Evolutionary conservation across 1,284 basidiomycete species (phyloP).

Genomic region (Cutaneotrichosporon arboriforme): DNA sequence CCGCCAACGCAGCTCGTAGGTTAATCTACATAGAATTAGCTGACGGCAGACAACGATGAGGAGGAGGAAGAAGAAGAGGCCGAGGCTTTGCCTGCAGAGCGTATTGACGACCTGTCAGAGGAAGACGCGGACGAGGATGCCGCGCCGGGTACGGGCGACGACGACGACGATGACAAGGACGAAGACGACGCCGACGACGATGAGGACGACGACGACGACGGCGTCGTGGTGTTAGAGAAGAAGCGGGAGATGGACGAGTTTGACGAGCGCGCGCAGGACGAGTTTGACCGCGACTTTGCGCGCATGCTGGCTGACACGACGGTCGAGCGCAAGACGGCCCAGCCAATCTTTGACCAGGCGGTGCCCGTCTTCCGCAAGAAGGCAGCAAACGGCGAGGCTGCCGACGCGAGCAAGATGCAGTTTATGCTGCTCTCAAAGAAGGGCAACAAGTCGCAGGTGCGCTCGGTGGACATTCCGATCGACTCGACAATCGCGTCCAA

Average conservation of each 20-base stretch:
- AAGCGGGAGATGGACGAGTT: constrained; percentile 45
- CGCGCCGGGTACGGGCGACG: constrained; percentile 34
- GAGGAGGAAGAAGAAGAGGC: constrained; percentile 21
- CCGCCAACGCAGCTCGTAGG: constrained; percentile 55
- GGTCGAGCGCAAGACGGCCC: constrained; percentile 70
- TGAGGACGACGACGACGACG: constrained; percentile 54
- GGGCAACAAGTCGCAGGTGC: constrained; percentile 88
- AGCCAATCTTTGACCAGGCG: constrained; percentile 79
- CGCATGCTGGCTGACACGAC: constrained; percentile 88
- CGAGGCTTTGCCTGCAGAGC: constrained; percentile 29
- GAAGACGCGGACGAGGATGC: constrained; percentile 73
- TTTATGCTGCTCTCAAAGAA: constrained; percentile 92
- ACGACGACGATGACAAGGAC: constrained; percentile 66
- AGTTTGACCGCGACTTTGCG: constrained; percentile 91
- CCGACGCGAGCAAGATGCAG: constrained; percentile 63
- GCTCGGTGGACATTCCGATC: constrained; percentile 77
- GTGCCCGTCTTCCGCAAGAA: constrained; percentile 60
- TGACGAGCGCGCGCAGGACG: constrained; percentile 77
- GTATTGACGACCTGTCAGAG: constrained; percentile 51
- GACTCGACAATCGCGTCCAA: constrained; percentile 82
- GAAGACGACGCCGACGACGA: constrained; percentile 4
- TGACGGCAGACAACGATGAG: constrained; percentile 11
- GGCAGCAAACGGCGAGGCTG: constrained; percentile 9
- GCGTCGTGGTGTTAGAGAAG: constrained; percentile 54
- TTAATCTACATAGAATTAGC: not conserved